These are phyloP conservation scores for Talaromyces funiculosus DNA, from an alignment of 2,329 filamentous ascomycete species.

Conservation along the genomic window DNA sequence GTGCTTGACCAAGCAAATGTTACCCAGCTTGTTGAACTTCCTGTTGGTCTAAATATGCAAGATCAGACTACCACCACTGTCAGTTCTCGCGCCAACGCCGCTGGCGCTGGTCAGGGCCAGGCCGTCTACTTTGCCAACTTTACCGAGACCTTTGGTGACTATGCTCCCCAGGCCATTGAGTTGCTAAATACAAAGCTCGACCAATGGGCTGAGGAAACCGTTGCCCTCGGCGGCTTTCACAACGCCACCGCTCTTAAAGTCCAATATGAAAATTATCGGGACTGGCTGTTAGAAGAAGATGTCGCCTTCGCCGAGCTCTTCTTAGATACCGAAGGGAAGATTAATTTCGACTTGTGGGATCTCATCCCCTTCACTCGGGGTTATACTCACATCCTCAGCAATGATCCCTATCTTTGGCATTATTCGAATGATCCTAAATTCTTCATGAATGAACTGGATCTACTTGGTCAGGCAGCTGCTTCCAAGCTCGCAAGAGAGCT, in stretches of 20 bases:
- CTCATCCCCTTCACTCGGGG: slow-evolving; percentile 28
- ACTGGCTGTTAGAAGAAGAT: slow-evolving; percentile 25
- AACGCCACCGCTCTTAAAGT: slow-evolving; percentile 21
- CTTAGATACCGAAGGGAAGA: slow-evolving; percentile 20
- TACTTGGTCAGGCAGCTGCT: slow-evolving; percentile 24
- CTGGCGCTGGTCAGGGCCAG: slow-evolving; percentile 22
- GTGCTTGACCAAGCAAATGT: slow-evolving; percentile 13
- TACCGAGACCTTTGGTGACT: slow-evolving; percentile 22
- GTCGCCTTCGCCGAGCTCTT: slow-evolving; percentile 25
- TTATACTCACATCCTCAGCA: slow-evolving; percentile 19
- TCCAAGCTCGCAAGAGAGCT: slow-evolving; percentile 23
- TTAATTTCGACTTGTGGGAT: slow-evolving; percentile 26
- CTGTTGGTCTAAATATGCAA: slow-evolving; percentile 28
- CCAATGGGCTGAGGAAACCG: slow-evolving; percentile 23
- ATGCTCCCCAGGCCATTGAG: slow-evolving; percentile 15
- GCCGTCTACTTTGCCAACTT: slow-evolving; percentile 26
- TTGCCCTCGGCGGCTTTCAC: slow-evolving; percentile 23
- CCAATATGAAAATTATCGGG: slow-evolving; percentile 25
- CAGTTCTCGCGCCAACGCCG: slow-evolving; percentile 9
- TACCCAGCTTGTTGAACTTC: slow-evolving; percentile 21
- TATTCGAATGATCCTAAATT: slow-evolving; percentile 23
- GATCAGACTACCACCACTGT: slow-evolving; percentile 26
- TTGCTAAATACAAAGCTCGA: slow-evolving; percentile 23
- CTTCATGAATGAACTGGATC: slow-evolving; percentile 25
- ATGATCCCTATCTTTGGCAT: slow-evolving; percentile 24